Evolutionary conservation across 176 grass and related monocot species (phyloP), one percentile per base, ranked within the genome.

Genomic region (Phoenix dactylifera): DNA sequence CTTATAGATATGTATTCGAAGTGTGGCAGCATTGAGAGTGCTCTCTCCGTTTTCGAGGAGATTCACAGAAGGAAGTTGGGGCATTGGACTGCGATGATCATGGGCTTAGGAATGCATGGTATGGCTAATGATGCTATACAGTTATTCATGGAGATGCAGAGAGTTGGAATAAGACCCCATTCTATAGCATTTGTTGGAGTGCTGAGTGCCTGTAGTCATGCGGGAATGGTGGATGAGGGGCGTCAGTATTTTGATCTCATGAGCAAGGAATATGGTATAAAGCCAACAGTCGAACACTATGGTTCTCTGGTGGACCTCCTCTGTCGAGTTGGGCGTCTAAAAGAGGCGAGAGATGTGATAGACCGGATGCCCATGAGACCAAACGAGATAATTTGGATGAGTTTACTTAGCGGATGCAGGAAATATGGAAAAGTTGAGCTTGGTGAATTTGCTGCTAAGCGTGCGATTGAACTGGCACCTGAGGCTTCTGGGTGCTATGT

Each of bases 51-150:
- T 60, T 60, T 60, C 24, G 15, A 30, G 5, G 7, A 28, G 57
- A 60, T 60, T 26, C 24, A n/a, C 26, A 29, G 57, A 25, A 30
- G 16, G 25, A 60, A 60, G 25, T 16, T 60, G 22, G 57, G 15
- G 15, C 57, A 60, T 60, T 60, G 57, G 57, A 60, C 57, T 28
- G 57, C 25, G 57, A 60, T 60, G 57, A 60, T 60, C 57, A n/a
- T 30, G 57, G 57, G 57, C 57, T 32, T 60, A 6, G 57, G 57
- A 26, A 60, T 60, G 57, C 57, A 60, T 18, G 57, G 57, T 25
- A 60, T 60, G 57, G 57, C 57, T 28, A 16, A n/a, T 25, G 24
- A 26, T n/a, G 57, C 23, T 6, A 60, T 60, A 26, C 1, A 60
- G 16, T 28, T 60, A 6, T 60, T 60, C 24, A 6, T 6, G 16